Conservation (phyloP, 352 stramenopile species). For the Phytophthora boehmeriae region DNA sequence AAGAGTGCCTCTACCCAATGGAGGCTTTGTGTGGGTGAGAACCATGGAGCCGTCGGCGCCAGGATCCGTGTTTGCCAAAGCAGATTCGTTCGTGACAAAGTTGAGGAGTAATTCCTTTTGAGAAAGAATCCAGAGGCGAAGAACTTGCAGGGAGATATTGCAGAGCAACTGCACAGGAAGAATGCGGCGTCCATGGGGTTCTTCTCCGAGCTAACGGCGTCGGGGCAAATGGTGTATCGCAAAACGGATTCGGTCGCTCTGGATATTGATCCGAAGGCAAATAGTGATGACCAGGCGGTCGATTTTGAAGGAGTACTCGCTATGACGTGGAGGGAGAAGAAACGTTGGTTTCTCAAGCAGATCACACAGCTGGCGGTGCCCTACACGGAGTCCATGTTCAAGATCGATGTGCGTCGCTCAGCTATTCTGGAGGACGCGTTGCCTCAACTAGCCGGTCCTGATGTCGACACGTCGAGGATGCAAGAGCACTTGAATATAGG, state of each 20-base stretch:
- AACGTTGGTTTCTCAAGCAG: constrained; percentile 80
- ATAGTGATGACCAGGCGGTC: constrained; percentile 32
- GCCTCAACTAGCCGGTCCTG: constrained; percentile 41
- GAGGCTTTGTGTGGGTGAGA: constrained; percentile 69
- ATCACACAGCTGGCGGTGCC: constrained; percentile 56
- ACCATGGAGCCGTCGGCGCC: constrained; percentile 35
- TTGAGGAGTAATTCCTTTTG: constrained; percentile 66
- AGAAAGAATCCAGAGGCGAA: constrained; percentile 54
- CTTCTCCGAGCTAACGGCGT: constrained; percentile 60
- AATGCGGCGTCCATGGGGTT: constrained; percentile 76
- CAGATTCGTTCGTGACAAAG: constrained; percentile 60
- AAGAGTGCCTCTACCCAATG: constrained; percentile 56
- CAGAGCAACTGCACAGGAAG: constrained; percentile 76
- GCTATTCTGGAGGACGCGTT: constrained; percentile 77
- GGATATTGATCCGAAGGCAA: constrained; percentile 41
- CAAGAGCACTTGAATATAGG: constrained; percentile 80
- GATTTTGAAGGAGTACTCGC: constrained; percentile 76
- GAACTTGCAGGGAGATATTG: constrained; percentile 49
- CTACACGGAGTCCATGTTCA: constrained; percentile 67
- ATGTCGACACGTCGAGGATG: constrained; percentile 32
- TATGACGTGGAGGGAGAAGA: constrained; percentile 75
- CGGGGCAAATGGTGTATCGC: constrained; percentile 48
- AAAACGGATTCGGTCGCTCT: constrained; percentile 60
- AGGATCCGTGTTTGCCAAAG: constrained; percentile 25
- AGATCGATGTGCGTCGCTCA: constrained; percentile 57